Evolutionary conservation across 345 rosid species (phyloP), one percentile per base, ranked within the genome.

Genomic region (Eucalyptus regnans): DNA sequence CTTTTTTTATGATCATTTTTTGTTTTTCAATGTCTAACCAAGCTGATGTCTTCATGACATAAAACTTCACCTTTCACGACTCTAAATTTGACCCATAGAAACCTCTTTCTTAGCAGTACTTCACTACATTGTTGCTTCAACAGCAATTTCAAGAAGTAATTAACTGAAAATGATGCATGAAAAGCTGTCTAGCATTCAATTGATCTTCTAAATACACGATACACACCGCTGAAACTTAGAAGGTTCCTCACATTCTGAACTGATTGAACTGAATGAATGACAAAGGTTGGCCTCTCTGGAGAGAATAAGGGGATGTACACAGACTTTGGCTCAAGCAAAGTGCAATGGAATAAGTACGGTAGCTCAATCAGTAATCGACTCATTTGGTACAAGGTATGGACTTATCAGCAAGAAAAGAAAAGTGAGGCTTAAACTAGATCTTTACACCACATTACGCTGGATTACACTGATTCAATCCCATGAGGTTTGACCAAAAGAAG

Each of bases 321-420:
- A 33, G 93, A 90, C 27, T 80, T 85, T 60, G 92, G 95, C 81
- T 92, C 94, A 60, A 88, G 60, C 33, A 91, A 89, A 89, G 92
- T 94, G 87, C 93, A 83, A 56, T 97, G 98, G 99, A 91, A 49
- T 22, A 89, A 86, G 20, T 93, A 91, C 90, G 86, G 88, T 54
- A 92, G 90, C 88, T 93, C 95, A 49, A 52, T 92, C 51, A 88
- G 54, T 58, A 94, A 89, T 84, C 93, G 90, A 58, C 94, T 95
- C 58, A 96, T 92, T 85, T 97, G 99, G 99, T 97, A 96, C 91
- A 97, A 97, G 98, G 99, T 97, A 94, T 56, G 87, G 56, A 20
- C 33, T 86, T 56, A 76, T 29, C 50, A 18, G 46, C 86, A 3
- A 29, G 33, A 25, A 85, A 85, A 9, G 52, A 85, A 85, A 48